A percentile compares a stretch with the other conserved stretches of the same genome.
Evolutionary conservation across 768 basidiomycete species (phyloP).

Genomic region (Trametopsis cervina): DNA sequence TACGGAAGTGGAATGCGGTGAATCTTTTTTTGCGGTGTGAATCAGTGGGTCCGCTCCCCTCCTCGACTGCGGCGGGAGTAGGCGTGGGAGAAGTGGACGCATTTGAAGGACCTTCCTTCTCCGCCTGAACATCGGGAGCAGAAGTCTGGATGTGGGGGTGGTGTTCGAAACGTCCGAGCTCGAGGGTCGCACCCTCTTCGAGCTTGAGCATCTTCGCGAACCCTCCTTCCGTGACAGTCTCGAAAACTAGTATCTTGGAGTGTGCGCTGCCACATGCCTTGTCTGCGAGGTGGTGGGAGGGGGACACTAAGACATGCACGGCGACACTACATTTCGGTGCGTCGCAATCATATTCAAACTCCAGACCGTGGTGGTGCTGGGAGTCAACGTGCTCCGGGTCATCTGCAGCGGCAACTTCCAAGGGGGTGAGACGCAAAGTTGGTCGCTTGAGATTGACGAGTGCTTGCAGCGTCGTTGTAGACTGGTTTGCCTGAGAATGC

Average conservation of each 20-base stretch:
- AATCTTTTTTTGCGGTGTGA: conserved; percentile 39
- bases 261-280: conserved; percentile 16
- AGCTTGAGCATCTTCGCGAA: conserved; percentile 70
- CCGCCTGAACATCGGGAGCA: conserved; percentile 9
- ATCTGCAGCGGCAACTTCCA: conserved; percentile 35
- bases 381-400: conserved; percentile 39
- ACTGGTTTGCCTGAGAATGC: conserved; percentile 65
- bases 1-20: conserved; percentile 62
- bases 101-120: conserved; percentile 4
- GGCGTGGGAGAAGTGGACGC: conserved; percentile 9
- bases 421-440: conserved; percentile 69
- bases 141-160: conserved; percentile 11
- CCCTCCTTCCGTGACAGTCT: conserved; percentile 69
- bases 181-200: conserved; percentile 73
- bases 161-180: conserved; percentile 70
- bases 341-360: conserved; percentile 91
- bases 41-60: conserved; percentile 7
- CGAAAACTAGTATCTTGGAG: conserved; percentile 53
- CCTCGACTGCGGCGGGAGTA: conserved; percentile 11
- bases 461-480: conserved; percentile 91
- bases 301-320: conserved; percentile 66
- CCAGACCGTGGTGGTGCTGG: conserved; percentile 68
- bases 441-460: conserved; percentile 93
- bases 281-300: conserved; percentile 50
- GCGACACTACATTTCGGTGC: conserved; percentile 79